Conservation (phyloP, 176 grass and related monocot species). For the Pontederia paniculata region DNA sequence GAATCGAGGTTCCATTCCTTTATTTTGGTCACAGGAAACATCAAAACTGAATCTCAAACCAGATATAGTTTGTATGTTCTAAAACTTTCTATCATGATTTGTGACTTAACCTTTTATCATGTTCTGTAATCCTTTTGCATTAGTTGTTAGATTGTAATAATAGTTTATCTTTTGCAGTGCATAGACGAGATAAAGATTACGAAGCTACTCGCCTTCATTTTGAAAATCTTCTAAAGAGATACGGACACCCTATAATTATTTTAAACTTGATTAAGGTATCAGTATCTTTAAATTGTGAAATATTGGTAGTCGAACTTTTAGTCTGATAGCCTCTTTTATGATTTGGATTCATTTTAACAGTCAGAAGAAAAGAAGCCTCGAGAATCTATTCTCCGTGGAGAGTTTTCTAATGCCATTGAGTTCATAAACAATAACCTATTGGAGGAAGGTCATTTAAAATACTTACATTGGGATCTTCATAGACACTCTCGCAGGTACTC, state of each 20-base stretch:
- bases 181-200: conserved; percentile 46
- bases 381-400: conserved; percentile 68
- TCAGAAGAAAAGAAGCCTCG: conserved; percentile 60
- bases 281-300: background rate
- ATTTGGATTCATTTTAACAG: conserved; percentile 17
- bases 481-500: conserved; percentile 64
- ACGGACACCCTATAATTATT: conserved; percentile 83
- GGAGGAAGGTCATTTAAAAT: conserved; percentile 55
- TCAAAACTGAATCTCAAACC: conserved; percentile 74
- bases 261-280: conserved; percentile 92
- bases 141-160: no score
- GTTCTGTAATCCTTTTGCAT: no score
- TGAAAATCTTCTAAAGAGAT: conserved; percentile 68
- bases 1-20: conserved; percentile 89
- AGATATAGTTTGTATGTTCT: conserved; percentile 79
- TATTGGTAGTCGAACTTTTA: background rate
- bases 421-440: conserved; percentile 47
- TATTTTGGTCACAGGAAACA: conserved; percentile 93
- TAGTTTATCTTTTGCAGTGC: conserved; percentile 37
- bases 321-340: background rate
- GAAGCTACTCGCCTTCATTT: conserved; percentile 85
- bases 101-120: background rate
- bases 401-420: conserved; percentile 69
- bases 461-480: conserved; percentile 95
- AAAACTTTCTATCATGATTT: conserved; percentile 6